A percentile compares a stretch with the other conserved stretches of the same genome.
phyloP scores from a whole-genome alignment of 176 grass and related monocot genomes.

The Oryza brachyantha region DNA sequence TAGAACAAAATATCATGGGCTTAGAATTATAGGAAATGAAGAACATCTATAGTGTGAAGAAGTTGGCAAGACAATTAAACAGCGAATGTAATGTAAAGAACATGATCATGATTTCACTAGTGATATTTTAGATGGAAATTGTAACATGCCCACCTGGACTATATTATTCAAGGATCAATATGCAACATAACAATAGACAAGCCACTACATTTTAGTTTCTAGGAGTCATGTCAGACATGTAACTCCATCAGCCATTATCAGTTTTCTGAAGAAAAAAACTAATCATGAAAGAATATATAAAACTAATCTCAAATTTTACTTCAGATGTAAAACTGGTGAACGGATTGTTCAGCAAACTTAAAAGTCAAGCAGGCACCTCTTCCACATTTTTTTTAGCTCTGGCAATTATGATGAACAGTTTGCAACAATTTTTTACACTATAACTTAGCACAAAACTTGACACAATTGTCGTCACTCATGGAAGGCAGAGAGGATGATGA shows the following conservation, averaged over 20 bases:
- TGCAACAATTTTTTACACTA: conserved; percentile 8
- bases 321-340: not conserved
- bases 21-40: conserved; percentile 32
- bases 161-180: not conserved
- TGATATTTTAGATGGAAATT: not conserved
- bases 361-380: not conserved
- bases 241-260: conserved; percentile 1
- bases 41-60: conserved; percentile 22
- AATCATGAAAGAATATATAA: conserved; percentile 15
- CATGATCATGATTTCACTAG: not conserved
- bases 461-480: not conserved
- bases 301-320: conserved; percentile 21
- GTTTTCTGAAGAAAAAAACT: conserved; percentile 17
- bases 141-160: not conserved
- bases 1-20: conserved; percentile 30
- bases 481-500: not conserved
- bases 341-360: not conserved
- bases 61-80: conserved; percentile 16
- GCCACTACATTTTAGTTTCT: conserved; percentile 8
- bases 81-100: not conserved
- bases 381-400: conserved; percentile 1
- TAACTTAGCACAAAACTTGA: not conserved
- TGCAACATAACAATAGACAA: conserved; percentile 8
- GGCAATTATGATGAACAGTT: not conserved
- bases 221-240: conserved; percentile 4